These are phyloP conservation scores for Zygosaccharomyces kombuchaensis DNA, from an alignment of 805 yeast genomes.

Conservation along the genomic window DNA sequence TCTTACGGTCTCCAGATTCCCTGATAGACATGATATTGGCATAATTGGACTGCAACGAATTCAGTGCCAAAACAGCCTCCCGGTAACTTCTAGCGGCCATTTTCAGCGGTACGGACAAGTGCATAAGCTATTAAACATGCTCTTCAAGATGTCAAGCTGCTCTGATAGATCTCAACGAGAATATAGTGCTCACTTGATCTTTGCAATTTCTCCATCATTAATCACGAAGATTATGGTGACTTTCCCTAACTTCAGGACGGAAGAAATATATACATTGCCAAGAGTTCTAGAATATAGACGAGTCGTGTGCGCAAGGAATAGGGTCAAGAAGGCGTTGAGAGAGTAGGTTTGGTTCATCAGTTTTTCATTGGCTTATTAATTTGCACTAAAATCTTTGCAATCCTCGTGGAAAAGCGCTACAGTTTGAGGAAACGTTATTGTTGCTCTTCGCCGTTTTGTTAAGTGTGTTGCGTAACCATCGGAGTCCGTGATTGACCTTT, in stretches of 20 bases:
- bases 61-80: constrained; percentile 83
- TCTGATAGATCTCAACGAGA: neutral
- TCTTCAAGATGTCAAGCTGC: neutral
- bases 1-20: constrained; percentile 60
- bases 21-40: constrained; percentile 82
- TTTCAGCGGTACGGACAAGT: constrained; percentile 15
- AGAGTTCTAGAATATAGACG: neutral
- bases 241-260: neutral
- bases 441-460: neutral
- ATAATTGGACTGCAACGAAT: constrained; percentile 85
- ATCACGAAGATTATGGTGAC: neutral
- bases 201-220: neutral
- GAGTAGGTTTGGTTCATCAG: neutral
- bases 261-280: neutral
- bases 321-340: neutral
- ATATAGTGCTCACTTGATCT: neutral
- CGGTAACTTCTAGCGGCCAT: constrained; percentile 33
- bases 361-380: no score
- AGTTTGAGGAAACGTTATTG: neutral
- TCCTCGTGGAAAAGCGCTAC: neutral
- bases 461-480: neutral
- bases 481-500: neutral
- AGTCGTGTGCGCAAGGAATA: neutral
- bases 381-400: neutral
- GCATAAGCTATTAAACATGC: constrained; percentile 12